Conservation (phyloP, 2,329 filamentous ascomycete genomes). For the Penicillium sp. region DNA sequence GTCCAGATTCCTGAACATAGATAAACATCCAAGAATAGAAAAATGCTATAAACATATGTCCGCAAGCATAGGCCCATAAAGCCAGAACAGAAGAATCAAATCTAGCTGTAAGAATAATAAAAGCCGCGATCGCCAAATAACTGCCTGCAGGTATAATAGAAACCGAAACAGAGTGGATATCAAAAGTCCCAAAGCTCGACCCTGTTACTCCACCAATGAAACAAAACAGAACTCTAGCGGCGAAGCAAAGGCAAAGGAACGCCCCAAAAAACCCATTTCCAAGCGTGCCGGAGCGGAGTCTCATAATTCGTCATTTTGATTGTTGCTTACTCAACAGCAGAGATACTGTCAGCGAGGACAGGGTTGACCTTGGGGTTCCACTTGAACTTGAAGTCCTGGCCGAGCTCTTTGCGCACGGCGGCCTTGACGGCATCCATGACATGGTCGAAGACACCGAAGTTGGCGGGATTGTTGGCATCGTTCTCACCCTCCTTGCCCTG, state of each 20-base stretch:
- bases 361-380: slow-evolving; percentile 69
- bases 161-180: not conserved
- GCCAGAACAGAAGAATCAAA: not conserved
- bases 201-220: slow-evolving; percentile 9
- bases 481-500: slow-evolving; percentile 62
- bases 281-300: not conserved
- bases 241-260: not conserved
- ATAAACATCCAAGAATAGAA: not conserved
- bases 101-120: not conserved
- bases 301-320: slow-evolving; percentile 11
- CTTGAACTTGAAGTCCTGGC: slow-evolving; percentile 67
- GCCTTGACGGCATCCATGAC: slow-evolving; percentile 66
- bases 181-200: slow-evolving; percentile 7
- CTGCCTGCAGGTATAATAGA: not conserved
- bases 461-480: slow-evolving; percentile 70
- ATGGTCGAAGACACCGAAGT: slow-evolving; percentile 69
- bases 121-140: not conserved
- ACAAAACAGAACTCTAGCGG: slow-evolving; percentile 1
- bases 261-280: not conserved
- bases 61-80: not conserved
- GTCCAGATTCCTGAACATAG: no score
- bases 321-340: slow-evolving; percentile 51
- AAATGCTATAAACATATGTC: not conserved
- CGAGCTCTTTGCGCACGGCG: slow-evolving; percentile 63
- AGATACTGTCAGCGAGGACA: slow-evolving; percentile 50